A percentile compares a stretch with the other conserved stretches of the same genome.
phyloP scores from a whole-genome alignment of 768 basidiomycete genomes.

The Gelatoporia subvermispora region DNA sequence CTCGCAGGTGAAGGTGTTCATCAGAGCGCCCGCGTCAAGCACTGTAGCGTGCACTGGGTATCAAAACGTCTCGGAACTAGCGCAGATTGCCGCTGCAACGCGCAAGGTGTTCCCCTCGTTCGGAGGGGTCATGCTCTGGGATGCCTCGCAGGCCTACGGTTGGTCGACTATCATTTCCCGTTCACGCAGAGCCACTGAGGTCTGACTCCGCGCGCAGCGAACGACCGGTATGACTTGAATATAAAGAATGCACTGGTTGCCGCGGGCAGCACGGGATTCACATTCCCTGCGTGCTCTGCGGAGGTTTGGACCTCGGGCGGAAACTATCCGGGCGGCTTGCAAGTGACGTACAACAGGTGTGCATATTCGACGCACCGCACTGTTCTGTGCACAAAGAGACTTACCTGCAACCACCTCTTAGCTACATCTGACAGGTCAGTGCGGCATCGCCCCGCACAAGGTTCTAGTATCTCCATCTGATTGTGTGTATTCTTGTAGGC shows the following conservation, averaged over 20 bases:
- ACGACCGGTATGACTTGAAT: constrained; percentile 52
- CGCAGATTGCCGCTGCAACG: constrained; percentile 28
- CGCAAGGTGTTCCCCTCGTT: constrained; percentile 36
- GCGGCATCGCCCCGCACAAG: neutral
- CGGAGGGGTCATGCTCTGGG: constrained; percentile 42
- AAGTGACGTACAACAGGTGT: constrained; percentile 54
- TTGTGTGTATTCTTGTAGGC: too few species aligned
- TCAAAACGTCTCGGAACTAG: constrained; percentile 26
- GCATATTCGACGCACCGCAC: constrained; percentile 9
- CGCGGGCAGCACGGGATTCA: constrained; percentile 67
- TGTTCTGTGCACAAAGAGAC: neutral
- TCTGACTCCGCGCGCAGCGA: constrained; percentile 30
- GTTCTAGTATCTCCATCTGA: constrained; percentile 47
- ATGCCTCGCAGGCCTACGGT: constrained; percentile 42
- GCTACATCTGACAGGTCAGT: constrained; percentile 61
- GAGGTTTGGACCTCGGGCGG: constrained; percentile 48
- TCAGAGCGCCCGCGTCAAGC: constrained; percentile 38
- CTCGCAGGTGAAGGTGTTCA: constrained; percentile 48
- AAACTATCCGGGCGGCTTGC: constrained; percentile 44
- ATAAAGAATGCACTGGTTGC: constrained; percentile 56
- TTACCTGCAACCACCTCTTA: constrained; percentile 14
- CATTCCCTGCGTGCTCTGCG: constrained; percentile 56
- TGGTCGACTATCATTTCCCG: constrained; percentile 2
- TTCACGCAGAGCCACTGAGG: neutral
- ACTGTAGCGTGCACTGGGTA: constrained; percentile 40